phyloP scores from a whole-genome alignment of 305 asterid species.

The Striga hermonthica region DNA sequence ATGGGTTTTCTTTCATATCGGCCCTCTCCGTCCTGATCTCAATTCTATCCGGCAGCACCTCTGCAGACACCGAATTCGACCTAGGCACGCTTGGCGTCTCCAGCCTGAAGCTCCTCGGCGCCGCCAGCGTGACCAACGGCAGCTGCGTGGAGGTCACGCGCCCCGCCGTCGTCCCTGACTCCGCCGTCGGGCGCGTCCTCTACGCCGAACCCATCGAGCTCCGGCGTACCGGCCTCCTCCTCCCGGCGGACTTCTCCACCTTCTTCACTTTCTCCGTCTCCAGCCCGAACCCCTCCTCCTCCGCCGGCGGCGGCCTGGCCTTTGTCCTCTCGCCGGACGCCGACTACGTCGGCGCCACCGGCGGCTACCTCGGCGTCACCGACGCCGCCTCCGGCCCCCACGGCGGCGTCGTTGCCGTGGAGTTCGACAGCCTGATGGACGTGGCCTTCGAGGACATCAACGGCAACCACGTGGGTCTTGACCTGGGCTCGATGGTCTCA shows the following conservation, averaged over 20 bases:
- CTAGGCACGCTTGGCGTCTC: conserved; percentile 55
- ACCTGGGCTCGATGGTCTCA: conserved; percentile 75
- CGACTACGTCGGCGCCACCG: conserved; percentile 64
- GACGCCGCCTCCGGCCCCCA: conserved; percentile 37
- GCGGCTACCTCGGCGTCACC: conserved; percentile 66
- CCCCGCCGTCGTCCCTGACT: conserved; percentile 71
- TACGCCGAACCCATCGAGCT: conserved; percentile 67
- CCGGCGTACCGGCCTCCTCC: conserved; percentile 42
- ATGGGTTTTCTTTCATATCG: conserved; percentile 4
- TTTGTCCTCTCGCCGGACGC: conserved; percentile 70
- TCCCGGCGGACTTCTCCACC: conserved; percentile 72
- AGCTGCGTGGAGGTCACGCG: conserved; percentile 62
- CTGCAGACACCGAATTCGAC: conserved; percentile 53
- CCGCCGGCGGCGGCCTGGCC: conserved; percentile 93
- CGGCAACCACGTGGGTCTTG: conserved; percentile 90
- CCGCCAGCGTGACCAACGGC: conserved; percentile 74
- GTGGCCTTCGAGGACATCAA: conserved; percentile 69
- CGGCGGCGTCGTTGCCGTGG: conserved; percentile 69
- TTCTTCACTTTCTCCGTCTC: conserved; percentile 75
- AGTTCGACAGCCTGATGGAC: conserved; percentile 86
- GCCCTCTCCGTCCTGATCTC: conserved; percentile 20
- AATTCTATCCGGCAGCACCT: conserved; percentile 20
- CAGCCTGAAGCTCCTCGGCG: conserved; percentile 76
- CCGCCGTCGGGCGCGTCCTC: conserved; percentile 70
- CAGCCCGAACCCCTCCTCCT: conserved; percentile 71